Percentiles rank a stretch among this genome's conserved stretches.
These are phyloP conservation scores for Sanghuangporus sanghuang DNA, from an alignment of 1,284 basidiomycete genomes.

Conservation along the genomic window DNA sequence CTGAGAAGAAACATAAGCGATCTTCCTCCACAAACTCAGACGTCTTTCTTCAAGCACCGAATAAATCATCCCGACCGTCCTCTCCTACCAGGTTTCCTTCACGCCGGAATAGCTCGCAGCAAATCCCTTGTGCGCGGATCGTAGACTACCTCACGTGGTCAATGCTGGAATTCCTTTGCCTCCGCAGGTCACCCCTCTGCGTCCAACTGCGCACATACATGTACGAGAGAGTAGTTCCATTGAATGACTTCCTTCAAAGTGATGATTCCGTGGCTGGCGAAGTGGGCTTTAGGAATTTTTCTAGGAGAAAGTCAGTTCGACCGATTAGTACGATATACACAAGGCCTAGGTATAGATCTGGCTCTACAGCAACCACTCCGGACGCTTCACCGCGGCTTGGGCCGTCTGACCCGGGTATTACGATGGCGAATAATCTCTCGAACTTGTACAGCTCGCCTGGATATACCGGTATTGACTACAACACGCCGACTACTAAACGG, in stretches of 20 bases:
- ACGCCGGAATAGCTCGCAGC: conserved; percentile 23
- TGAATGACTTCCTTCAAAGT: conserved; percentile 37
- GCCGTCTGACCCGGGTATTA: conserved; percentile 23
- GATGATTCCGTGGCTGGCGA: conserved; percentile 13
- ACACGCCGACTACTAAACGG: conserved; percentile 28
- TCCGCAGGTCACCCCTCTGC: conserved; percentile 57
- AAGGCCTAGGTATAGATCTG: conserved; percentile 39
- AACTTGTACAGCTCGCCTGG: conserved; percentile 26
- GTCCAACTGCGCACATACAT: conserved; percentile 61
- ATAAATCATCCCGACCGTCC: conserved; percentile 23
- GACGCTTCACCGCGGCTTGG: conserved; percentile 43
- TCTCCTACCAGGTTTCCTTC: conserved; percentile 21
- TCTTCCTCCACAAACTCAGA: conserved; percentile 15
- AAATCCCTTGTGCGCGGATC: conserved; percentile 37
- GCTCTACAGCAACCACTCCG: conserved; percentile 39
- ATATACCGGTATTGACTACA: conserved; percentile 19
- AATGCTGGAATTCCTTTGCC: conserved; percentile 59
- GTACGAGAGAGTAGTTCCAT: conserved; percentile 50
- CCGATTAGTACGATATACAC: conserved; percentile 42
- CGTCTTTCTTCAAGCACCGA: neutral
- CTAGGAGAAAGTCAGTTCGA: conserved; percentile 23
- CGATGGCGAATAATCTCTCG: conserved; percentile 10
- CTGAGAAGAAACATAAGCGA: conserved; percentile 6
- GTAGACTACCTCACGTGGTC: conserved; percentile 77
- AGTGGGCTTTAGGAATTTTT: neutral